Evolutionary conservation across 139 green algal genomes (phyloP).

Genomic region (Deuterostichococcus epilithicus): DNA sequence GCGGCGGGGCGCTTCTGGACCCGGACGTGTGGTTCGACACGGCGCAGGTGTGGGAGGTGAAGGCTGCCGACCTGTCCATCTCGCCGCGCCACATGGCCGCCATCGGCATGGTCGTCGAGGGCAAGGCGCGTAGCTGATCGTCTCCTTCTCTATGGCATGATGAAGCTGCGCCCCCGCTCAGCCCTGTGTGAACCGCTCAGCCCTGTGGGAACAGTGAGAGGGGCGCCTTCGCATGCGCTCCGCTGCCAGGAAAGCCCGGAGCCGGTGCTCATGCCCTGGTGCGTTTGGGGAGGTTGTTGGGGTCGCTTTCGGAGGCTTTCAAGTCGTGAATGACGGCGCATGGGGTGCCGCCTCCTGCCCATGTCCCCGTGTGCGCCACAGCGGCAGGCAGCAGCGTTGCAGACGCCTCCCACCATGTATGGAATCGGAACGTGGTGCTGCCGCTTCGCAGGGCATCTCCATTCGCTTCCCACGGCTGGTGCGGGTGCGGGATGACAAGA

Average conservation of each 20-base stretch:
- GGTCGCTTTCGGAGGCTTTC: too few relatives aligned
- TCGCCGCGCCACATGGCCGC: constrained; percentile 87
- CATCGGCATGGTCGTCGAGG: constrained; percentile 66
- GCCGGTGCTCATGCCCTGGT: too few relatives aligned
- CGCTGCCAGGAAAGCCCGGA: too few relatives aligned
- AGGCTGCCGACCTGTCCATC: constrained; percentile 95
- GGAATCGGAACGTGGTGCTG: constrained; percentile 14
- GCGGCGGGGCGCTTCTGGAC: constrained; percentile 42
- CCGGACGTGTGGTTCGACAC: constrained; percentile 96
- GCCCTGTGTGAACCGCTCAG: too few relatives aligned
- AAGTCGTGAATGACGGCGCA: too few relatives aligned
- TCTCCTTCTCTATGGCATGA: too few relatives aligned
- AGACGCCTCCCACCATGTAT: background rate
- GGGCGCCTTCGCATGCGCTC: too few relatives aligned
- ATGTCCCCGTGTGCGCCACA: too few relatives aligned
- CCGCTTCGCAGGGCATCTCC: constrained; percentile 67
- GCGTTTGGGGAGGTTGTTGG: too few relatives aligned
- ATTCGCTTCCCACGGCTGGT: constrained; percentile 88
- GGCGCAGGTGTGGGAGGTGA: constrained; percentile 93
- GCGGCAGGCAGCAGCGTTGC: background rate
- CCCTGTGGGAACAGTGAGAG: too few relatives aligned
- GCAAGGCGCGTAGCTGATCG: background rate
- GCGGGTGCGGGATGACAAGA: constrained; percentile 90
- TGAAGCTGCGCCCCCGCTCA: too few relatives aligned
- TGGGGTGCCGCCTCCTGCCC: too few relatives aligned